Conservation (phyloP, 148 eudicot genomes). For the Salicornia ramosissima region DNA sequence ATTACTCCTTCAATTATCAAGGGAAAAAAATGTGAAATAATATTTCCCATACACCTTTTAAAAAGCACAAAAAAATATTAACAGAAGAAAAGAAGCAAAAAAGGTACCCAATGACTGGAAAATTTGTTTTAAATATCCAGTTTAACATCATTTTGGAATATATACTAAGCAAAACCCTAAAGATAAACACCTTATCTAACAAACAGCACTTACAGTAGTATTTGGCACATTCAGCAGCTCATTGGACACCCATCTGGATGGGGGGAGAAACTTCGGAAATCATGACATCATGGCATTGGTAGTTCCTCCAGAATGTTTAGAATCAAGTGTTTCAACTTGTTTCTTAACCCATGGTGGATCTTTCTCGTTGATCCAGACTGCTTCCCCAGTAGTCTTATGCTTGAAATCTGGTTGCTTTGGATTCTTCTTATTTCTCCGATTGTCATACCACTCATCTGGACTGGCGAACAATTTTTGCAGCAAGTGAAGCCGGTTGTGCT, state of each 20-base stretch:
- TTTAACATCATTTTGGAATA: not conserved
- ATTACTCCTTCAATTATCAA: not conserved
- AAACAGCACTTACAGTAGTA: not conserved
- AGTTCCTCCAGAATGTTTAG: constrained; percentile 22
- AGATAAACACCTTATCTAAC: not conserved
- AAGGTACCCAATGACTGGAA: not conserved
- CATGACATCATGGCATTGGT: not conserved
- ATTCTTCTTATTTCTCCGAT: constrained; percentile 37
- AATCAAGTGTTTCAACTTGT: constrained; percentile 51
- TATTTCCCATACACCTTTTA: not conserved
- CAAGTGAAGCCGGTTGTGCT: constrained; percentile 39
- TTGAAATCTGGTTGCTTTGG: constrained; percentile 59
- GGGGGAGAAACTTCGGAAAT: not conserved
- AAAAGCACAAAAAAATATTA: not conserved
- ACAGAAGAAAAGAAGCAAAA: not conserved
- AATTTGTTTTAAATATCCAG: not conserved
- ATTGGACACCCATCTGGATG: constrained; percentile 4
- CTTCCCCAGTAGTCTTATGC: constrained; percentile 64
- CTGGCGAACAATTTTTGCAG: constrained; percentile 65
- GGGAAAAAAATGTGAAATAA: not conserved
- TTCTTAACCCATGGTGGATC: constrained; percentile 78
- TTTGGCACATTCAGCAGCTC: not conserved
- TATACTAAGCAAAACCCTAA: not conserved
- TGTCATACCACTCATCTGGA: constrained; percentile 67
- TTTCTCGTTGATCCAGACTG: constrained; percentile 43